These are phyloP conservation scores for Raffaelea arxii DNA, from an alignment of 2,329 filamentous ascomycete species.

Conservation along the genomic window DNA sequence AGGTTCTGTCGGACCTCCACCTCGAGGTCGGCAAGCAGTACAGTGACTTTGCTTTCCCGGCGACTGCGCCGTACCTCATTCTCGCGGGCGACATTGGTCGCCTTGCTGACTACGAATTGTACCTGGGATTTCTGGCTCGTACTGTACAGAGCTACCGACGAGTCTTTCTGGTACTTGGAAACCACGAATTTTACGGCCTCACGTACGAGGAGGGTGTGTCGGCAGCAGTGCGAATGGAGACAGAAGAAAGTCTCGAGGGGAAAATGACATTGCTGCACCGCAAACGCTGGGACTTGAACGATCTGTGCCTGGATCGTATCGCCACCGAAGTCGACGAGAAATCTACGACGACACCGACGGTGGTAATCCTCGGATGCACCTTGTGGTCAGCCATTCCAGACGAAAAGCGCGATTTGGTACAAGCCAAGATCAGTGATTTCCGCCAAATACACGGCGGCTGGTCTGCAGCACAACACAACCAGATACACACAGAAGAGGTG, in stretches of 20 bases:
- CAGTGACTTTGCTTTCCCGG: constrained; percentile 1
- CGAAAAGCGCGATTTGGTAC: constrained; percentile 26
- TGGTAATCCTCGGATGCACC: constrained; percentile 41
- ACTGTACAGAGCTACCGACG: constrained; percentile 36
- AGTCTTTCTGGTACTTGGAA: constrained; percentile 44
- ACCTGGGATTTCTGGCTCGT: constrained; percentile 28
- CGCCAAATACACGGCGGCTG: constrained; percentile 38
- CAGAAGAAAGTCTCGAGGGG: constrained; percentile 25
- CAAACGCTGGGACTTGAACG: constrained; percentile 34
- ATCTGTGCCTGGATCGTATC: constrained; percentile 41
- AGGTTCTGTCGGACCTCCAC: constrained; percentile 50
- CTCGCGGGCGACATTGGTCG: constrained; percentile 48
- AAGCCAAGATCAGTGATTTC: constrained; percentile 41
- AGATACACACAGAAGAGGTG: not conserved
- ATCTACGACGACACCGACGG: constrained; percentile 15
- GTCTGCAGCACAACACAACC: constrained; percentile 39
- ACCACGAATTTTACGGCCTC: constrained; percentile 43
- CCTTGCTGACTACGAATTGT: constrained; percentile 28
- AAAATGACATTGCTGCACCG: constrained; percentile 35
- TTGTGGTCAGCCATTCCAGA: constrained; percentile 43
- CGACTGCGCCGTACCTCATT: constrained; percentile 31
- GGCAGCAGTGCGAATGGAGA: constrained; percentile 1
- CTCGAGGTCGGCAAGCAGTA: constrained; percentile 28
- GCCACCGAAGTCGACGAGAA: too few species aligned
- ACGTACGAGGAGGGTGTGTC: constrained; percentile 1